Percentiles rank a stretch among this genome's conserved stretches.
Evolutionary conservation across 139 green algal species (phyloP).

Genomic region (Chlorella sp.): DNA sequence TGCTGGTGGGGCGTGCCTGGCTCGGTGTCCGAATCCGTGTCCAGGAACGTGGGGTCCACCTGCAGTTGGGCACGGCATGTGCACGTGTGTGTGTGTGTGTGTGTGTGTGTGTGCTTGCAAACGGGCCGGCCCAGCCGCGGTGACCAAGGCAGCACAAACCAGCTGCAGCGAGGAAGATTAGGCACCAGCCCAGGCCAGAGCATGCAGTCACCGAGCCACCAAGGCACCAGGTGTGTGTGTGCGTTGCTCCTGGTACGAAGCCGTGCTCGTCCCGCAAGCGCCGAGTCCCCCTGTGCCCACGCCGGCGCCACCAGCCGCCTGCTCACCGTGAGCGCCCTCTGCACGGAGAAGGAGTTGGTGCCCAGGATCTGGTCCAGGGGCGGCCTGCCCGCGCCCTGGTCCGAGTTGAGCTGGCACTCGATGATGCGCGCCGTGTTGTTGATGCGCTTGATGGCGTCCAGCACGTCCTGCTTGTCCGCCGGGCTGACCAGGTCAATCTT

Average conservation of each 20-base stretch:
- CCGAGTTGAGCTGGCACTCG: slow-evolving; percentile 56
- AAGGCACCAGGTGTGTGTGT: too few relatives aligned
- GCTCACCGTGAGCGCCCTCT: slow-evolving; percentile 49
- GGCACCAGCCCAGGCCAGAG: too few relatives aligned
- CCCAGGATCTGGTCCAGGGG: slow-evolving; percentile 46
- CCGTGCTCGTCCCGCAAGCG: too few relatives aligned
- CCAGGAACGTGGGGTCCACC: slow-evolving; percentile 69
- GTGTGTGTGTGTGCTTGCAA: too few relatives aligned
- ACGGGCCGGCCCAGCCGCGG: too few relatives aligned
- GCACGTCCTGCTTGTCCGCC: slow-evolving; percentile 38
- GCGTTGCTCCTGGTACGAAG: too few relatives aligned
- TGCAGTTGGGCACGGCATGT: too few relatives aligned
- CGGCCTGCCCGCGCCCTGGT: slow-evolving; percentile 16
- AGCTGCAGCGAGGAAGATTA: too few relatives aligned
- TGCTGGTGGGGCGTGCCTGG: background rate
- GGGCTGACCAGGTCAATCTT: slow-evolving; percentile 68
- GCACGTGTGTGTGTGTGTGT: too few relatives aligned
- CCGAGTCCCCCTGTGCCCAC: background rate
- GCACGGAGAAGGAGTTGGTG: slow-evolving; percentile 68
- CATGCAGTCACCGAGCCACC: too few relatives aligned
- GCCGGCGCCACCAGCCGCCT: too few relatives aligned
- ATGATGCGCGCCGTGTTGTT: slow-evolving; percentile 65
- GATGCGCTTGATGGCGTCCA: slow-evolving; percentile 45
- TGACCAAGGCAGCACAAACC: too few relatives aligned
- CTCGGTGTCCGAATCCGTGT: slow-evolving; percentile 41